Percentiles rank a stretch among this genome's conserved stretches.
These are phyloP conservation scores for Choanephora cucurbitarum DNA, from an alignment of 371 early-diverging fungal genomes.

Conservation along the genomic window DNA sequence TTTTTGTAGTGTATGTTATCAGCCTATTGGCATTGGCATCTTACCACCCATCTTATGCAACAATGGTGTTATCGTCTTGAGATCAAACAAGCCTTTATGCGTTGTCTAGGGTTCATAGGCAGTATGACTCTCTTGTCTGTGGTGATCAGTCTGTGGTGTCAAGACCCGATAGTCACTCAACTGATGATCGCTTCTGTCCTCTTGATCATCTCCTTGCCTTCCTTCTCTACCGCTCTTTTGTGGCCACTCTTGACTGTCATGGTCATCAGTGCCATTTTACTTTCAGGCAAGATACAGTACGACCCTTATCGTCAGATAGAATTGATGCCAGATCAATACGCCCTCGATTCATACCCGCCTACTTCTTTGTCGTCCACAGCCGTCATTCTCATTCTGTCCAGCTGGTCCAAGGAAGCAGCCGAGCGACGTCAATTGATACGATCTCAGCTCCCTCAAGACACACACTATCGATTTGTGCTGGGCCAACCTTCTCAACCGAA, in stretches of 20 bases:
- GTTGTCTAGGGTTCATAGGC: constrained; percentile 55
- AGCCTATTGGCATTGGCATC: constrained; percentile 46
- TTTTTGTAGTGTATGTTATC: constrained; percentile 13
- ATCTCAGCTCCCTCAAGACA: constrained; percentile 23
- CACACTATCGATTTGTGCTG: constrained; percentile 56
- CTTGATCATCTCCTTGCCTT: constrained; percentile 28
- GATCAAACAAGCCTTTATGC: constrained; percentile 57
- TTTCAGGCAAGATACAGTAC: constrained; percentile 16
- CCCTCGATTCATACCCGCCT: too few relatives aligned
- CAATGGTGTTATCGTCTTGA: constrained; percentile 67
- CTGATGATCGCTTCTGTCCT: too few relatives aligned
- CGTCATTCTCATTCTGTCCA: constrained; percentile 34
- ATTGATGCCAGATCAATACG: too few relatives aligned
- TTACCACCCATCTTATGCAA: constrained; percentile 59
- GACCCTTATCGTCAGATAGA: too few relatives aligned
- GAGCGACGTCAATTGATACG: constrained; percentile 44
- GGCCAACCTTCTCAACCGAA: constrained; percentile 59
- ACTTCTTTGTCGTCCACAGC: too few relatives aligned
- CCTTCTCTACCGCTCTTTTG: too few relatives aligned
- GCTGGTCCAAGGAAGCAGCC: constrained; percentile 41
- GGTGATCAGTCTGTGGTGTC: constrained; percentile 45
- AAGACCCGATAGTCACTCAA: constrained; percentile 57
- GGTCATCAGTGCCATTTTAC: too few relatives aligned
- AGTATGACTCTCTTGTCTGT: constrained; percentile 56
- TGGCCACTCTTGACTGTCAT: too few relatives aligned